Evolutionary conservation across 352 stramenopile species (phyloP).

Genomic region (Pythium grandisporangium): DNA sequence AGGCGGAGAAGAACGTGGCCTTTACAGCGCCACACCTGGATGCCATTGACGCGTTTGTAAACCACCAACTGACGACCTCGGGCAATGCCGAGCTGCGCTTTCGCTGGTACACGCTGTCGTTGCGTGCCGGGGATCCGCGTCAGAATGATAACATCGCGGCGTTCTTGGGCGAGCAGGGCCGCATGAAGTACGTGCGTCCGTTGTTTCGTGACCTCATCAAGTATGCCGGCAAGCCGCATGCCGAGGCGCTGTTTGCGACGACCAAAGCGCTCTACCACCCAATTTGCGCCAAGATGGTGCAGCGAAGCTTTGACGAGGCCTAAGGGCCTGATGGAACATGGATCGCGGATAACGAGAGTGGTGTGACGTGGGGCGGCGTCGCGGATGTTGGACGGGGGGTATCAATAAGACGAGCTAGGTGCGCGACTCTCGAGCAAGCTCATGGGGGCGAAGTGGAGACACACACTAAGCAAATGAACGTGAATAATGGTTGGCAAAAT

Average conservation of each 20-base stretch:
- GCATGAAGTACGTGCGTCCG: conserved; percentile 70
- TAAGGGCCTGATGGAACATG: too few species aligned
- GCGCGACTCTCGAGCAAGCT: too few species aligned
- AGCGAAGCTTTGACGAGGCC: conserved; percentile 12
- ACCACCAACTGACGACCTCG: conserved; percentile 32
- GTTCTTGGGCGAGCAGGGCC: conserved; percentile 58
- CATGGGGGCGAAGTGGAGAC: too few species aligned
- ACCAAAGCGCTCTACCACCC: conserved; percentile 60
- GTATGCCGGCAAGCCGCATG: conserved; percentile 18
- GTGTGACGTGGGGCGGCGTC: too few species aligned
- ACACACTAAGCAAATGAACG: too few species aligned
- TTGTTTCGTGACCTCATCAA: conserved; percentile 53
- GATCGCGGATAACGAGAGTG: too few species aligned
- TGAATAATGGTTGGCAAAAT: too few species aligned
- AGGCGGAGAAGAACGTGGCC: conserved; percentile 6
- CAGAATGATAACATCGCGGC: conserved; percentile 24
- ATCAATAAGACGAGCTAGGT: too few species aligned
- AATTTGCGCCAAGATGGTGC: conserved; percentile 67
- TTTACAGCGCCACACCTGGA: conserved; percentile 30
- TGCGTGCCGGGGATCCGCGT: conserved; percentile 37
- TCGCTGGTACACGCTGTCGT: conserved; percentile 52
- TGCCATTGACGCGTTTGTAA: conserved; percentile 44
- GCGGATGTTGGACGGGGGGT: too few species aligned
- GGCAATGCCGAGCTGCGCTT: conserved; percentile 66
- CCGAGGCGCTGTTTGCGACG: conserved; percentile 23